Percentiles rank a stretch among this genome's conserved stretches.
Conservation (phyloP, 2,329 filamentous ascomycete species). For the Metarhizium guizhouense region DNA sequence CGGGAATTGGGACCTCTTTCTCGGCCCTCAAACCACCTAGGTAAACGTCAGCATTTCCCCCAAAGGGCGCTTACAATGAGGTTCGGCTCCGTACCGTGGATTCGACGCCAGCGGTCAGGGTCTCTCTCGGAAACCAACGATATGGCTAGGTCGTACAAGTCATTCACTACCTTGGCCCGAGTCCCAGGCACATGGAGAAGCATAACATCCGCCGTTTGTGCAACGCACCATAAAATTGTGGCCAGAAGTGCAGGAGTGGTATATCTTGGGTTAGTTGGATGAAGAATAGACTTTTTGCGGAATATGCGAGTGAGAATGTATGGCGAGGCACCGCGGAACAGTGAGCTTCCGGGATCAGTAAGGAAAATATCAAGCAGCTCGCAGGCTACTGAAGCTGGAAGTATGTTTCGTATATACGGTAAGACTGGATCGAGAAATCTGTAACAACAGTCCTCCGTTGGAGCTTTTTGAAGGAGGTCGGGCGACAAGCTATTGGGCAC, state of each 20-base stretch:
- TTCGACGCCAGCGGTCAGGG: conserved; percentile 27
- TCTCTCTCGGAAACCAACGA: conserved; percentile 25
- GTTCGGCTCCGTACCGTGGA: conserved; percentile 14
- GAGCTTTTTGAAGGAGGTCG: conserved; percentile 16
- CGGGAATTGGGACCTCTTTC: conserved; percentile 18
- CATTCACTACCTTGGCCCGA: conserved; percentile 29
- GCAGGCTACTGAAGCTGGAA: conserved; percentile 32
- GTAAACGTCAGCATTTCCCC: background rate
- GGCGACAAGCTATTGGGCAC: conserved; percentile 10
- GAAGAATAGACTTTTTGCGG: conserved; percentile 32
- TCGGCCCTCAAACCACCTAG: conserved; percentile 24
- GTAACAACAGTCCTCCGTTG: conserved; percentile 26
- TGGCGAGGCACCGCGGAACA: conserved; percentile 35
- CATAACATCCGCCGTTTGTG: conserved; percentile 36
- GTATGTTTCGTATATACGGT: conserved; percentile 27
- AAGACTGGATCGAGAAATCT: conserved; percentile 31
- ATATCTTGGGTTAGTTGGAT: conserved; percentile 28
- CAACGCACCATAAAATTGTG: conserved; percentile 38
- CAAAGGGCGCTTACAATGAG: background rate
- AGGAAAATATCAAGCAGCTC: conserved; percentile 40
- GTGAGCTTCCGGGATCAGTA: conserved; percentile 32
- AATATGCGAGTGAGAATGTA: conserved; percentile 39
- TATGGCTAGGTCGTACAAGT: conserved; percentile 26
- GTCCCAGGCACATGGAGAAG: conserved; percentile 31
- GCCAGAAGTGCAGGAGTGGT: conserved; percentile 35